These are phyloP conservation scores for Macadamia integrifolia DNA, from an alignment of 164 flowering plant species.

Conservation along the genomic window DNA sequence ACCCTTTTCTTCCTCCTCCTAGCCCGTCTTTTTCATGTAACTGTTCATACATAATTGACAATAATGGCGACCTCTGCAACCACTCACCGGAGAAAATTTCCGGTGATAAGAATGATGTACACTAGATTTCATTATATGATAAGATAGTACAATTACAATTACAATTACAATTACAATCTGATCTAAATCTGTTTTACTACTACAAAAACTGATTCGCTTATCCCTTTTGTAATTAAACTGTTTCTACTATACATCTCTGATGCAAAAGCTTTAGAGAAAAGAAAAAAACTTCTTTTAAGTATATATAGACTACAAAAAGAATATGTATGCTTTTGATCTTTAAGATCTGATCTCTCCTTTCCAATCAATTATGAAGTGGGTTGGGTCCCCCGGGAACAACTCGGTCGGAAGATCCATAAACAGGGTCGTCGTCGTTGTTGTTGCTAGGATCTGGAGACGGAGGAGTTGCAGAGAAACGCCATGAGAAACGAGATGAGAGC, in stretches of 20 bases:
- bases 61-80: no score
- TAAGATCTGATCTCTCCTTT: neutral
- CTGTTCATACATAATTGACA: no score
- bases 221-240: neutral
- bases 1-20: neutral
- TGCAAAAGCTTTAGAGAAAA: neutral
- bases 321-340: neutral
- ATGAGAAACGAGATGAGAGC: neutral
- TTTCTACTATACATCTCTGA: slow-evolving; percentile 8
- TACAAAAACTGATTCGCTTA: neutral
- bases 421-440: slow-evolving; percentile 6
- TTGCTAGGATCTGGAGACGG: slow-evolving; percentile 6
- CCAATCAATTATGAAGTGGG: slow-evolving; percentile 42
- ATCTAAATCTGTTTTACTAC: no score
- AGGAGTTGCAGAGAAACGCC: slow-evolving; percentile 7
- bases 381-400: slow-evolving; percentile 29
- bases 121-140: no score
- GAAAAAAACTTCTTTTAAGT: neutral
- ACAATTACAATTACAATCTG: no score
- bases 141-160: no score
- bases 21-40: neutral
- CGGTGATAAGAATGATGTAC: no score
- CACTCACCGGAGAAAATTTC: no score
- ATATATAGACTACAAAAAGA: neutral
- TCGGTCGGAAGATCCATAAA: slow-evolving; percentile 21